Evolutionary conservation across 225 moss, liverwort and hornwort species (phyloP), one percentile per base, ranked within the genome.

Genomic region (Straminergon stramineum): DNA sequence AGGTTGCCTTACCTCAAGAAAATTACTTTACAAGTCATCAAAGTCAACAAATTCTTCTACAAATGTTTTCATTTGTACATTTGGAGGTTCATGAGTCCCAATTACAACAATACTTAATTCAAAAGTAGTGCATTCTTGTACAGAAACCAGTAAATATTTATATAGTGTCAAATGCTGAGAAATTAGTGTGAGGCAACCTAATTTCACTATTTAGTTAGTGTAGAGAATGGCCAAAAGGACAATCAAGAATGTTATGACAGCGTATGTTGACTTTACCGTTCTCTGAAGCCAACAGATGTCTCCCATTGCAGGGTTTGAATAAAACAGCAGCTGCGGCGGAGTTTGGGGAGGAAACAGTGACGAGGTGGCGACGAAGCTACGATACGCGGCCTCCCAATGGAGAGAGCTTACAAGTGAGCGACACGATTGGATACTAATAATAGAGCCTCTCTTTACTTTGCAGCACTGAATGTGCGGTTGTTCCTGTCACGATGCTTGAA

Each of bases 321-420:
- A 89, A 89, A 73, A 5, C 55, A 63, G 81, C 89, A 81, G 89
- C 89, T 71, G 89, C 69, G 71, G 89, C 89, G 45, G 94, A 98
- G 91, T 98, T 98, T 85, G 98, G 98, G 77, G 94, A 90, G 89
- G 96, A 94, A 52, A 91, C 89, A 45, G 98, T 98, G 85, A 92
- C 87, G 55, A 96, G 86, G 67, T 98, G 98, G 98, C 95, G 98
- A 77, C 94, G 98, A 92, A 98, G 98, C 89, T 92, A 95, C 77
- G 98, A 98, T 79, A 98, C 98, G 5, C 92, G 98, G 89, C 98
- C 98, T 84, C 97, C 98, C n/a, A 94, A 96, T 83, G 98, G 98
- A 82, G 98, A 98, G 92, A 98, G 98, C 87, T 96, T 98, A 92
- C 96, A 98, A 93, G 98, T 97, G 87, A 94, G 91, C 79, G 82